Percentiles rank a stretch among this genome's conserved stretches.
These are phyloP conservation scores for Epichloe typhina DNA, from an alignment of 2,329 filamentous ascomycete species.

Conservation along the genomic window DNA sequence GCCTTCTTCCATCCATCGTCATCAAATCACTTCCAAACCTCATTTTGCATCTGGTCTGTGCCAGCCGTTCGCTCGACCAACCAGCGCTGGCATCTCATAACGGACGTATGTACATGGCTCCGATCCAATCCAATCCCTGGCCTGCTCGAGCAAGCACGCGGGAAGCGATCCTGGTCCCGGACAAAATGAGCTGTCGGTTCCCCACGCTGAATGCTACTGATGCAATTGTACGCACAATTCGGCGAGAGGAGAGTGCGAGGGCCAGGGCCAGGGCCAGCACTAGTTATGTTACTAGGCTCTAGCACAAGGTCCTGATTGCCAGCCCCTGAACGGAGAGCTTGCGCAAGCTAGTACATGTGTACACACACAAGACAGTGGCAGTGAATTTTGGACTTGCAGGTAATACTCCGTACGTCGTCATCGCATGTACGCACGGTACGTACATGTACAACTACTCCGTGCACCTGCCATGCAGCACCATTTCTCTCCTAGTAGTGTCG, in stretches of 20 bases:
- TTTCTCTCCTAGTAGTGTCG: too few species aligned
- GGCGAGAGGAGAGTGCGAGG: too few species aligned
- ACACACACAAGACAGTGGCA: too few species aligned
- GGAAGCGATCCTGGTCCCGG: not conserved
- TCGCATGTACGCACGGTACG: too few species aligned
- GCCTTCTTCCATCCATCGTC: not conserved
- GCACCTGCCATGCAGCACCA: too few species aligned
- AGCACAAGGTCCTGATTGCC: not conserved
- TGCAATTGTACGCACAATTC: not conserved
- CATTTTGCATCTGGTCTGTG: constrained; percentile 1
- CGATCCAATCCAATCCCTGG: not conserved
- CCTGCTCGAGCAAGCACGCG: not conserved
- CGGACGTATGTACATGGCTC: too few species aligned
- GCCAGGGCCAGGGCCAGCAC: not conserved
- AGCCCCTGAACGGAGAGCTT: not conserved
- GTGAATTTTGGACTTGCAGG: too few species aligned
- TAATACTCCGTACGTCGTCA: too few species aligned
- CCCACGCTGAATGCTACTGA: not conserved
- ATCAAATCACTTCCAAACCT: not conserved
- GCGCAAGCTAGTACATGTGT: not conserved
- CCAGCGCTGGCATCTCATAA: not conserved
- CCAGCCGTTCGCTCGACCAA: not conserved
- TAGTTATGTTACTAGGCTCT: not conserved
- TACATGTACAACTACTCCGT: too few species aligned
- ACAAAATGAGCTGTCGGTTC: not conserved